Conservation (phyloP, 371 early-diverging fungal species). For the Mycotypha africana region DNA sequence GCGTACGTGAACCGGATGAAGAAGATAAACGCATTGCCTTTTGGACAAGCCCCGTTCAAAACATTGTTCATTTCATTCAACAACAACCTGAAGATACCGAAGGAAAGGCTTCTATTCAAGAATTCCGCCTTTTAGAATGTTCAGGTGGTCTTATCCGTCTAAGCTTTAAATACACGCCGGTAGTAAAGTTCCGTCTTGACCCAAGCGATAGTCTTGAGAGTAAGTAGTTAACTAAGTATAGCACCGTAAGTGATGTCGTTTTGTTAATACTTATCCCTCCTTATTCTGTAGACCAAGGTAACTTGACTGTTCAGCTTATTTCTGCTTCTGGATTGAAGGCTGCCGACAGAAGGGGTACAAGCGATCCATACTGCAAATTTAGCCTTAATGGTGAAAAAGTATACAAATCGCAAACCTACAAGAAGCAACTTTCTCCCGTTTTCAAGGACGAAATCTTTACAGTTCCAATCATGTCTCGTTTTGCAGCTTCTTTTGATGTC, state of each 20-base stretch:
- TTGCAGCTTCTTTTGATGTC: constrained; percentile 39
- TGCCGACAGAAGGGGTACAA: constrained; percentile 48
- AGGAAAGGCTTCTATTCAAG: constrained; percentile 1
- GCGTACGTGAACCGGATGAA: constrained; percentile 15
- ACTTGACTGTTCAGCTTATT: constrained; percentile 19
- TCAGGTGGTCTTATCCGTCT: constrained; percentile 14
- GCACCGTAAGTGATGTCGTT: no score
- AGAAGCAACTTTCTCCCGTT: constrained; percentile 71
- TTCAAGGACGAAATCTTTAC: constrained; percentile 67
- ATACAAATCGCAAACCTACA: constrained; percentile 66
- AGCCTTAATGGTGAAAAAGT: constrained; percentile 65
- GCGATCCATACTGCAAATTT: constrained; percentile 75
- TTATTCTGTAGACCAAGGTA: constrained; percentile 22
- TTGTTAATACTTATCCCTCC: neutral
- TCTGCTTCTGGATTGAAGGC: constrained; percentile 34
- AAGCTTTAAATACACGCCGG: constrained; percentile 22
- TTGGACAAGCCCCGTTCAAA: constrained; percentile 14
- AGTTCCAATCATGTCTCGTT: constrained; percentile 48
- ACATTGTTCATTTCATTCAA: constrained; percentile 13
- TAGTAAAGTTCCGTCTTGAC: constrained; percentile 21
- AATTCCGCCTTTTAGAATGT: constrained; percentile 10
- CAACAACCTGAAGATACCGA: constrained; percentile 1
- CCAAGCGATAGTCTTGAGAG: constrained; percentile 33
- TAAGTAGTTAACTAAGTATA: constrained; percentile 7
- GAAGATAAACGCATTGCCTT: constrained; percentile 14